These are phyloP conservation scores for Leptodermis oblonga DNA, from an alignment of 257 asterid genomes.

Conservation along the genomic window DNA sequence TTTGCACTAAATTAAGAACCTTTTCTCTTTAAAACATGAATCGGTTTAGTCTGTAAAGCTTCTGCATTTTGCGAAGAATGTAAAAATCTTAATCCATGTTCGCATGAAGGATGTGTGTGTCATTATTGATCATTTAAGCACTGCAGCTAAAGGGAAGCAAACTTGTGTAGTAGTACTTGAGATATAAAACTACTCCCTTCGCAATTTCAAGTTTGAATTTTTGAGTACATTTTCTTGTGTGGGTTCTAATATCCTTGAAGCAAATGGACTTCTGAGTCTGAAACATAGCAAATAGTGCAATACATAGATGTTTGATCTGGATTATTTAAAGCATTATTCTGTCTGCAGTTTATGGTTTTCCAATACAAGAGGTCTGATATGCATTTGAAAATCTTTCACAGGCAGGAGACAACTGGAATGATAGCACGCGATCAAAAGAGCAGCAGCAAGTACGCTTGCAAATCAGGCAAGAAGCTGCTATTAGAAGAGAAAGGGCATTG, in stretches of 20 bases:
- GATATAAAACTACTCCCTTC: background rate
- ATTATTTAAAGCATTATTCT: background rate
- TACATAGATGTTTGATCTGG: background rate
- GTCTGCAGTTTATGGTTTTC: background rate
- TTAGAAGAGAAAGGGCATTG: constrained; percentile 77
- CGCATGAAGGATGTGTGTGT: background rate
- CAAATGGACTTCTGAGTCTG: constrained; percentile 3
- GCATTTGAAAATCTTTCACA: constrained; percentile 16
- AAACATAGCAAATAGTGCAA: background rate
- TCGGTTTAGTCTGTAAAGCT: constrained; percentile 6
- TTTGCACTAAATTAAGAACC: background rate
- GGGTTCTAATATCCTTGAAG: background rate
- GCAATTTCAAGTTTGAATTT: background rate
- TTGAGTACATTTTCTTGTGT: background rate
- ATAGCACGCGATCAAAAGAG: constrained; percentile 63
- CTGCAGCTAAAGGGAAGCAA: background rate
- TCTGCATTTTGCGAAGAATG: constrained; percentile 1
- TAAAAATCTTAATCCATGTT: background rate
- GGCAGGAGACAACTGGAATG: constrained; percentile 68
- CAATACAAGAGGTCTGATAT: background rate
- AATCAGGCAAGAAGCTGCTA: constrained; percentile 59
- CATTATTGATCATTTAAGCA: background rate
- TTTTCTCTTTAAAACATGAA: background rate
- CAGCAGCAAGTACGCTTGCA: constrained; percentile 55
- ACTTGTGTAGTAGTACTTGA: background rate